Percentiles rank a stretch among this genome's conserved stretches.
Conservation (phyloP, 2,329 filamentous ascomycete genomes). For the Hypoxylon sp. region DNA sequence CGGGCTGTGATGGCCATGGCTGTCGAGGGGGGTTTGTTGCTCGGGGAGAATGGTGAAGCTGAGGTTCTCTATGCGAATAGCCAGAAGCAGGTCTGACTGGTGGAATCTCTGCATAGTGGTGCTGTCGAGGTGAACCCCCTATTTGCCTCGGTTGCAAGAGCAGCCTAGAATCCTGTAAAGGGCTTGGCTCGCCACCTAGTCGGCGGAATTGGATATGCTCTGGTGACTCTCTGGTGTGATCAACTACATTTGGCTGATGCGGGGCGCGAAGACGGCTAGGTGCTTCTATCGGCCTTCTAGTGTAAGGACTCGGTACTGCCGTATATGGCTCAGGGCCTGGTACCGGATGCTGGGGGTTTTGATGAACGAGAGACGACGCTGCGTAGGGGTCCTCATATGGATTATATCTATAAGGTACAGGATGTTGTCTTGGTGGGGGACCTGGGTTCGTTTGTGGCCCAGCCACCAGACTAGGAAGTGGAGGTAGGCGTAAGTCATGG, state of each 20-base stretch:
- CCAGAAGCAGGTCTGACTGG: slow-evolving; percentile 40
- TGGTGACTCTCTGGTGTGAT: slow-evolving; percentile 44
- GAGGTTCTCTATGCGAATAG: slow-evolving; percentile 41
- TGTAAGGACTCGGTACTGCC: slow-evolving; percentile 37
- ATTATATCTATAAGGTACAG: slow-evolving; percentile 40
- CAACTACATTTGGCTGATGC: slow-evolving; percentile 44
- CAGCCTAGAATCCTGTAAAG: slow-evolving; percentile 39
- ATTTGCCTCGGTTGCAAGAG: slow-evolving; percentile 38
- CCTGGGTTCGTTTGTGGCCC: slow-evolving; percentile 43
- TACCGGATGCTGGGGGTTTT: slow-evolving; percentile 42
- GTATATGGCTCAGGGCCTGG: slow-evolving; percentile 35
- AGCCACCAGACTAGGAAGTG: slow-evolving; percentile 49
- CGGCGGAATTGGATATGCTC: slow-evolving; percentile 45
- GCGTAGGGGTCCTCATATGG: slow-evolving; percentile 47
- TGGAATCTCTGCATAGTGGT: slow-evolving; percentile 41
- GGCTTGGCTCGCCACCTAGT: slow-evolving; percentile 39
- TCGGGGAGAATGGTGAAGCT: slow-evolving; percentile 41
- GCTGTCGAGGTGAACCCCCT: slow-evolving; percentile 38
- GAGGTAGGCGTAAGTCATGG: slow-evolving; percentile 50
- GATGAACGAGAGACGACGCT: slow-evolving; percentile 44
- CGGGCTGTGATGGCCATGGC: slow-evolving; percentile 47
- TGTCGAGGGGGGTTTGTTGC: slow-evolving; percentile 41
- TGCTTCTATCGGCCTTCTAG: slow-evolving; percentile 42
- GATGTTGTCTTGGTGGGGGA: slow-evolving; percentile 43
- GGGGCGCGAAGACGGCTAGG: slow-evolving; percentile 42